These are phyloP conservation scores for Psidium friedrichsthalianum DNA, from an alignment of 345 rosid species.

Conservation along the genomic window DNA sequence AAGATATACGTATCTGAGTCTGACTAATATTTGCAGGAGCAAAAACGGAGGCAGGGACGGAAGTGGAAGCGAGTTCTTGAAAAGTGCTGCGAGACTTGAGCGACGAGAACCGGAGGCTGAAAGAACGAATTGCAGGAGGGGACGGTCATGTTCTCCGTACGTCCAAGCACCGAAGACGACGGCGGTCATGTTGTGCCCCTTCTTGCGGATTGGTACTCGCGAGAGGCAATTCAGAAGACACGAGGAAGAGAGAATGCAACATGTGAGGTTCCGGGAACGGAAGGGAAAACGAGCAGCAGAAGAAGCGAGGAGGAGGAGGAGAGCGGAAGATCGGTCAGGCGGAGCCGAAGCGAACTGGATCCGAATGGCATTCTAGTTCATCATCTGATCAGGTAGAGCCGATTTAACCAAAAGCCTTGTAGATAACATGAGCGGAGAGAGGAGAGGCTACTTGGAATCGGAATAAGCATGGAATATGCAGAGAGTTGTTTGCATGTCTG, in stretches of 20 bases:
- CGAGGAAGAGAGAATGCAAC: background rate
- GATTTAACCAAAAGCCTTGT: background rate
- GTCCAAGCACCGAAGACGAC: background rate
- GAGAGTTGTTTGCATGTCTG: background rate
- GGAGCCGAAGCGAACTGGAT: background rate
- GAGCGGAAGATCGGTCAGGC: background rate
- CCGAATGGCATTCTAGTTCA: background rate
- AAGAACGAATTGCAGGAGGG: constrained; percentile 33
- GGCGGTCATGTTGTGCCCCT: constrained; percentile 5
- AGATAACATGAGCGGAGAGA: background rate
- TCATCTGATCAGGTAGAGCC: background rate
- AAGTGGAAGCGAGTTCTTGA: constrained; percentile 27
- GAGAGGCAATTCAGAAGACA: background rate
- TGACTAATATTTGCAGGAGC: constrained; percentile 15
- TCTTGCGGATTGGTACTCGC: constrained; percentile 7
- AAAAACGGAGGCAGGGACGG: constrained; percentile 48
- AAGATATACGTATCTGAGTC: background rate
- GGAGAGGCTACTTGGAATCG: background rate
- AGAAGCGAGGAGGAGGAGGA: background rate
- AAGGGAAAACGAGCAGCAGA: background rate
- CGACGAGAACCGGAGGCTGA: constrained; percentile 26
- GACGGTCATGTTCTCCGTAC: background rate
- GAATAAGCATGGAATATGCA: background rate
- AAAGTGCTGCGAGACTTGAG: constrained; percentile 31
- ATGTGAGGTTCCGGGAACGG: background rate